These are phyloP conservation scores for Leccinum insigne DNA, from an alignment of 1,284 basidiomycete species.

Conservation along the genomic window DNA sequence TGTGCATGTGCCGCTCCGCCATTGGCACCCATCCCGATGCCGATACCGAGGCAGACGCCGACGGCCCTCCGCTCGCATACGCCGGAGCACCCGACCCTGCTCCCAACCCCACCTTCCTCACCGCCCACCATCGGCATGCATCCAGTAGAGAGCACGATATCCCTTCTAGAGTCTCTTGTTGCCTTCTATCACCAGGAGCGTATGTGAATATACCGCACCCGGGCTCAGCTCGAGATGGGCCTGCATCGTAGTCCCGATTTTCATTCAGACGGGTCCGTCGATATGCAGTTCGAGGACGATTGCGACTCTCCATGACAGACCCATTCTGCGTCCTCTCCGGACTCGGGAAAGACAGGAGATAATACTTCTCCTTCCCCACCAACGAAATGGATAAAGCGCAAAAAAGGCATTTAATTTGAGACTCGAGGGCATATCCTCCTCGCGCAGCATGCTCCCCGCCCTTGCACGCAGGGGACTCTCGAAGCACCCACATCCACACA, in stretches of 20 bases:
- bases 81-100: slow-evolving; percentile 15
- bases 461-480: slow-evolving; percentile 28
- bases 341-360: slow-evolving; percentile 24
- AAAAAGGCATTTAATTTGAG: slow-evolving; percentile 49
- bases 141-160: slow-evolving; percentile 43
- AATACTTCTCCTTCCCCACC: slow-evolving; percentile 30
- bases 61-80: neutral
- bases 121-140: slow-evolving; percentile 36
- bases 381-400: slow-evolving; percentile 42
- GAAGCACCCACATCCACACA: slow-evolving; percentile 28
- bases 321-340: slow-evolving; percentile 19
- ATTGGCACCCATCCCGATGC: slow-evolving; percentile 19
- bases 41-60: slow-evolving; percentile 3
- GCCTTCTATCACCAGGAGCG: slow-evolving; percentile 67
- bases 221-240: slow-evolving; percentile 45
- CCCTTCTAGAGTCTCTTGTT: slow-evolving; percentile 61
- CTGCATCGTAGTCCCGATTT: slow-evolving; percentile 23
- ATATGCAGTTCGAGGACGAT: slow-evolving; percentile 22
- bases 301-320: slow-evolving; percentile 14
- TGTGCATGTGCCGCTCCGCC: slow-evolving; percentile 1
- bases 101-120: slow-evolving; percentile 49
- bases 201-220: slow-evolving; percentile 63
- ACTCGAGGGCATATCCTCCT: slow-evolving; percentile 44
- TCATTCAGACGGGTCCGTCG: slow-evolving; percentile 19
- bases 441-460: slow-evolving; percentile 23